Evolutionary conservation across 805 yeast species (phyloP).

Genomic region (Candida nanaspora): DNA sequence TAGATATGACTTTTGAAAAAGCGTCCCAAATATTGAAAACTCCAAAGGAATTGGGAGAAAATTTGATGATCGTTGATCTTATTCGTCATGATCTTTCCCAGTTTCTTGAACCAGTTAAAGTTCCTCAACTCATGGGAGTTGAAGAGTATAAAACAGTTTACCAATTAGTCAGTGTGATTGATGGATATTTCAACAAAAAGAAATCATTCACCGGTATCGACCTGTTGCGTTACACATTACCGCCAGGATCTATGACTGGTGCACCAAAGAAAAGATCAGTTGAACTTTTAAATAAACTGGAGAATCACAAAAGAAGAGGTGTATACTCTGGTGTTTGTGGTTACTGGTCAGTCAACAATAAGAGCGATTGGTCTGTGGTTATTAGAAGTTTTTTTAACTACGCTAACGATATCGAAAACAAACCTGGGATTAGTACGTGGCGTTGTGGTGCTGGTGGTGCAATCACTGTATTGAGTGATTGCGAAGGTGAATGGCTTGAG

Average conservation of each 20-base stretch:
- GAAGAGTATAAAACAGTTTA: conserved; percentile 90
- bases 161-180: conserved; percentile 86
- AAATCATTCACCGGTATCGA: conserved; percentile 61
- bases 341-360: conserved; percentile 83
- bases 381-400: conserved; percentile 79
- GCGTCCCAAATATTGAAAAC: conserved; percentile 66
- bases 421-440: conserved; percentile 40
- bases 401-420: conserved; percentile 32
- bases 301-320: conserved; percentile 59
- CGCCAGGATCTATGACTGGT: conserved; percentile 99
- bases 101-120: conserved; percentile 57
- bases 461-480: conserved; percentile 77
- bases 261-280: conserved; percentile 96
- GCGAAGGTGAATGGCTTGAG: conserved; percentile 88
- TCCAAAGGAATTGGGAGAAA: conserved; percentile 93
- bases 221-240: conserved; percentile 67
- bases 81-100: conserved; percentile 86
- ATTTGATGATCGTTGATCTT: conserved; percentile 92
- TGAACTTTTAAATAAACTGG: conserved; percentile 62
- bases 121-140: conserved; percentile 76
- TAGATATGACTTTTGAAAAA: conserved; percentile 41
- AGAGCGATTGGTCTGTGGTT: conserved; percentile 93
- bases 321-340: conserved; percentile 93
- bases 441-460: conserved; percentile 98
- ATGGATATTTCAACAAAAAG: conserved; percentile 41